Base-by-base conservation (phyloP, 345 rosid genomes). In the Excoecaria cochinchinensis region DNA sequence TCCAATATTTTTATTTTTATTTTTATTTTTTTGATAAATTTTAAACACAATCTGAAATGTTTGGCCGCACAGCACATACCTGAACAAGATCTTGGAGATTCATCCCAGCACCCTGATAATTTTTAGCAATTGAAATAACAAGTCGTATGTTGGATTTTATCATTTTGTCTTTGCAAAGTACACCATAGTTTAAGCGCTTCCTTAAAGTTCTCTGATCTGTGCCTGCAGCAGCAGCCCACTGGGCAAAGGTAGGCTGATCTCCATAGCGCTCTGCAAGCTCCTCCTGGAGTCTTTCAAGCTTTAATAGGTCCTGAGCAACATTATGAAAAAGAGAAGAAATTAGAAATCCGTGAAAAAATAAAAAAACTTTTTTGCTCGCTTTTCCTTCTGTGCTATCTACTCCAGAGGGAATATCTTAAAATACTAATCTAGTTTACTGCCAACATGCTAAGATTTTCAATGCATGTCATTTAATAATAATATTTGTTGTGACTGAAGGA, bases 171-270 rank as follows among this genome's bases (percentile, higher is more conserved):
- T 91, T 95, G 89, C 99, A 95, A 76, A 76, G 22, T 36, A 55
- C 65, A 58, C 97, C 99, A 75, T 93, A 57, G 81, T 82, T 79
- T 79, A 95, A 73, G 74, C 95, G 97, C 72, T 60, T 86, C 80
- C 93, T 87, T 72, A 95, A 83, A 72, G 94, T 85, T 79, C 75
- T 87, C 77, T 83, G 88, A 78, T 91, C 96, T 17, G 89, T 89
- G 77, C 93, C 92, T 62, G 96, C 98, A 48, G 97, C 98, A 72
- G 95, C 86, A 62, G 99, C 98, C 99, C 97, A 95, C 73, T 90
- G 98, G 57, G 81, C 82, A 77, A 90, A 86, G 76, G 91, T 87
- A 52, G 98, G 98, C 75, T 87, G 71, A 78, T 83, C 83, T n/a
- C 94, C 97, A 74, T 74, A 85, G 56, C 96, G 90, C 71, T 88